These are phyloP conservation scores for Ganoderma lingzhi DNA, from an alignment of 1,284 basidiomycete genomes.

Conservation along the genomic window DNA sequence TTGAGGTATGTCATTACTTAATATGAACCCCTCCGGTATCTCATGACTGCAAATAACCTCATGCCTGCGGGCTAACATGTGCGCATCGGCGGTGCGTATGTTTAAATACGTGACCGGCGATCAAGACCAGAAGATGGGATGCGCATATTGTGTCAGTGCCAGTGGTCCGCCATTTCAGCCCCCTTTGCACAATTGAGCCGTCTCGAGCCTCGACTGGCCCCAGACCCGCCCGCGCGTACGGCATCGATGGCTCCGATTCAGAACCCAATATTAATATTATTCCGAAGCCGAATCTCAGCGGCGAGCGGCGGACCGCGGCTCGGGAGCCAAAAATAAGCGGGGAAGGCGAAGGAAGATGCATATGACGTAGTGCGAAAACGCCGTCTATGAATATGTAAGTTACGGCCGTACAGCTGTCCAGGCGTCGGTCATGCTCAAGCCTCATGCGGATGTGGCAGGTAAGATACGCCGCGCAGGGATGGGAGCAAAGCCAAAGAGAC, in stretches of 20 bases:
- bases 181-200: background rate
- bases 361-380: conserved; percentile 5
- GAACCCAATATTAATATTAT: background rate
- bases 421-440: background rate
- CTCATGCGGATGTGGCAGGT: conserved; percentile 2
- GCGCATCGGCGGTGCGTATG: background rate
- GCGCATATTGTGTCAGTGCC: background rate
- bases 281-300: background rate
- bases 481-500: background rate
- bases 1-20: no score
- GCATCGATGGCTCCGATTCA: background rate
- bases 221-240: background rate
- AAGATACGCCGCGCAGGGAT: conserved; percentile 7
- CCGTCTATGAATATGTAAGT: conserved; percentile 1
- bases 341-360: background rate
- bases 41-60: background rate
- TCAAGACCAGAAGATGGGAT: background rate
- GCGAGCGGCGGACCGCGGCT: background rate
- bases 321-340: background rate
- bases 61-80: background rate
- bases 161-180: background rate
- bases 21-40: background rate
- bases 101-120: background rate
- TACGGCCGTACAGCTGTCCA: background rate
- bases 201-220: background rate